Percentiles rank a stretch among this genome's conserved stretches.
These are phyloP conservation scores for Hyaloscypha bicolor DNA, from an alignment of 495 filamentous ascomycete genomes.

Conservation along the genomic window DNA sequence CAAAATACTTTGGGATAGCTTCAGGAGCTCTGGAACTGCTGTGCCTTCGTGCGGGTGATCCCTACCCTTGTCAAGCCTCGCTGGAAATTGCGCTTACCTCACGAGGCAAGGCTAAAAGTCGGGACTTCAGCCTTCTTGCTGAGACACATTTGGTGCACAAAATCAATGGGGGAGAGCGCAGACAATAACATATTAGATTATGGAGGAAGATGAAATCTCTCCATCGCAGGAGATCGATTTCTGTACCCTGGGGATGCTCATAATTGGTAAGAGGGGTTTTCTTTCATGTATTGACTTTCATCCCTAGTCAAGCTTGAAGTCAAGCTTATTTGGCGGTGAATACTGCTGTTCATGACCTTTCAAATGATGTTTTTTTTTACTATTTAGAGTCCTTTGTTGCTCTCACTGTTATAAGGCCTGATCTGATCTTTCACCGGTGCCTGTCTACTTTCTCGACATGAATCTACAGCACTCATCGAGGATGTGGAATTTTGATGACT, in stretches of 20 bases:
- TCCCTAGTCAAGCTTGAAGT: background rate
- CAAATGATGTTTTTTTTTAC: too few species aligned
- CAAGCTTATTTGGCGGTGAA: background rate
- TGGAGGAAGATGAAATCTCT: constrained; percentile 23
- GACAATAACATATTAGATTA: background rate
- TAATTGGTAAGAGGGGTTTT: constrained; percentile 67
- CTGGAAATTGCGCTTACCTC: constrained; percentile 3
- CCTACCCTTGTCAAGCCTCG: background rate
- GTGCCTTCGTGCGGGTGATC: background rate
- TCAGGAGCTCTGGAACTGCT: background rate
- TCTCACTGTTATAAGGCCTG: background rate
- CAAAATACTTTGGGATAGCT: constrained; percentile 7
- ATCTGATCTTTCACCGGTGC: background rate
- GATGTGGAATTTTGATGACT: background rate
- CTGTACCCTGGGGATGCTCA: constrained; percentile 93
- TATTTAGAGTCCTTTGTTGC: too few species aligned
- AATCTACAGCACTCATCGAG: background rate
- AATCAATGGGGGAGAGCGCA: background rate
- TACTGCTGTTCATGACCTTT: background rate
- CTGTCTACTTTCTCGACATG: background rate
- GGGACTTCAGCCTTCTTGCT: background rate
- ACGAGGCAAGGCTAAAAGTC: background rate
- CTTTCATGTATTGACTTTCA: background rate
- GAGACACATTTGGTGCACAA: background rate
- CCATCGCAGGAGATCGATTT: constrained; percentile 64